phyloP scores from a whole-genome alignment of 768 basidiomycete species.

The Pseudohyphozyma bogoriensis region DNA sequence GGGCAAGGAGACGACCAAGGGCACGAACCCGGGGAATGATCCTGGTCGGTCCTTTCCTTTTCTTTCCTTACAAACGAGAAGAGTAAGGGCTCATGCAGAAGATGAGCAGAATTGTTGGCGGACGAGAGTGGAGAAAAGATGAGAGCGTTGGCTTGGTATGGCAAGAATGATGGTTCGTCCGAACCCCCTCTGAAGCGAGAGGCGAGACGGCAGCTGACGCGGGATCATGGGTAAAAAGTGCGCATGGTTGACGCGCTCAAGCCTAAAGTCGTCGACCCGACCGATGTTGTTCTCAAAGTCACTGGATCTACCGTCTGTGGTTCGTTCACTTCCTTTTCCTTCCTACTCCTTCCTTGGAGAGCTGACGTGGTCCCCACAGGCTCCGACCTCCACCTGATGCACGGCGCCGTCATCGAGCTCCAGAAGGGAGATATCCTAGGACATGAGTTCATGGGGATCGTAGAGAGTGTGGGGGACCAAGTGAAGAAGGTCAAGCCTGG shows the following conservation, averaged over 20 bases:
- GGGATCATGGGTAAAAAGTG: neutral
- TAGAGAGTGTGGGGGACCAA: conserved; percentile 55
- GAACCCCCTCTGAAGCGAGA: neutral
- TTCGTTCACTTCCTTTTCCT: neutral
- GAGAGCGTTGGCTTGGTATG: conserved; percentile 20
- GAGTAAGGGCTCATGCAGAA: neutral
- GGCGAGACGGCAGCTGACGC: neutral
- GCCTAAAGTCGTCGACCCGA: conserved; percentile 53
- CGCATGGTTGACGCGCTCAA: conserved; percentile 12
- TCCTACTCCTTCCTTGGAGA: neutral
- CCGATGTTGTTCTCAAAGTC: conserved; percentile 63
- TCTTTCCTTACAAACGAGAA: too few species aligned
- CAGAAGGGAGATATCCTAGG: conserved; percentile 67
- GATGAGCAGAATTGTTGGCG: neutral
- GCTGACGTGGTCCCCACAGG: conserved; percentile 17
- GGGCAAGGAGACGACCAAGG: neutral
- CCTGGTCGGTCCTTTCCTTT: neutral
- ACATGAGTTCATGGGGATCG: conserved; percentile 61
- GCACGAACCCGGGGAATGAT: neutral
- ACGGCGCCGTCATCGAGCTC: conserved; percentile 58
- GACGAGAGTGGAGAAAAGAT: conserved; percentile 22
- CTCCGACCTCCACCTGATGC: conserved; percentile 52
- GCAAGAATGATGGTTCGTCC: conserved; percentile 14
- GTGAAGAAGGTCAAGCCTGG: conserved; percentile 55
- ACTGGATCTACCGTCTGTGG: conserved; percentile 65